Evolutionary conservation across 768 basidiomycete genomes (phyloP).

Genomic region (Auricularia sp.): DNA sequence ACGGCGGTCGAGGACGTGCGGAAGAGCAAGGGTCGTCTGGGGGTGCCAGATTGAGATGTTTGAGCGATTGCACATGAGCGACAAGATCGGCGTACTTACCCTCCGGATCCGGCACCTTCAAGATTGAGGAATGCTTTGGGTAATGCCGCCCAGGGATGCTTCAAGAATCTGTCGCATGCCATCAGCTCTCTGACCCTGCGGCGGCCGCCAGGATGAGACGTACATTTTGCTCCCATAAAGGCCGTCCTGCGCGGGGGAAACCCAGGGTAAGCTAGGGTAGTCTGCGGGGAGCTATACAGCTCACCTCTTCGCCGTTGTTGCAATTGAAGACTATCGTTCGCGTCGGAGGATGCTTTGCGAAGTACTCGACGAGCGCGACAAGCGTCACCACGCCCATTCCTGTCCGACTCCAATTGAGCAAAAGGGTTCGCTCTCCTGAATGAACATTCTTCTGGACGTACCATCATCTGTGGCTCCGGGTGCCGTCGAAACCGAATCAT

Average conservation of each 20-base stretch:
- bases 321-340: slow-evolving; percentile 71
- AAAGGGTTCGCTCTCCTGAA: too few relatives aligned
- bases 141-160: slow-evolving; percentile 65
- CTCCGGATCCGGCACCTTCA: slow-evolving; percentile 72
- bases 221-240: background rate
- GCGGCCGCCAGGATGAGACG: background rate
- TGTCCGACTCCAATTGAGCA: background rate
- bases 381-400: slow-evolving; percentile 59
- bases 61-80: background rate
- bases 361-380: slow-evolving; percentile 51
- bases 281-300: background rate
- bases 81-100: slow-evolving; percentile 31
- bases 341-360: slow-evolving; percentile 33
- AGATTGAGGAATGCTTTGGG: slow-evolving; percentile 66
- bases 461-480: slow-evolving; percentile 67
- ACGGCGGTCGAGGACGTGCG: slow-evolving; percentile 53
- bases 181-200: too few relatives aligned
- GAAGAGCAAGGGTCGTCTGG: slow-evolving; percentile 66
- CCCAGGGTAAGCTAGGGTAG: too few relatives aligned
- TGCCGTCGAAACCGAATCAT: slow-evolving; percentile 66
- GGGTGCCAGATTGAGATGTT: background rate
- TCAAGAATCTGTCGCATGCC: slow-evolving; percentile 39
- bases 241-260: background rate
- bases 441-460: background rate
- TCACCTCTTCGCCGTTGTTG: slow-evolving; percentile 73